Evolutionary conservation across 208 protist species (phyloP).

Genomic region (Trypanosoma cruzi): DNA sequence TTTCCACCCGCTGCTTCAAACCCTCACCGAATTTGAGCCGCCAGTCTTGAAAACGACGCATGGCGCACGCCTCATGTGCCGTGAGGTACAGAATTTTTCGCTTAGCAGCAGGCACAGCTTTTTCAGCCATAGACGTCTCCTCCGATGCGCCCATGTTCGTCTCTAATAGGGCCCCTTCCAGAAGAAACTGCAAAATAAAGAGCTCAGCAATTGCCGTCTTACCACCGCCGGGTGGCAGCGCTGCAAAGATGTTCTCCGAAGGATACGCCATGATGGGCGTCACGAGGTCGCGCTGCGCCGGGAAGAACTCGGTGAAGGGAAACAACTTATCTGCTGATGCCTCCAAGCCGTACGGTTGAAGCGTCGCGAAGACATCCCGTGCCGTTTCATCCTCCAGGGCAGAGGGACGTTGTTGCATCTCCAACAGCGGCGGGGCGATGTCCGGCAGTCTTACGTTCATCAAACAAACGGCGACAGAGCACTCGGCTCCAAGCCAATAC

Average conservation of each 20-base stretch:
- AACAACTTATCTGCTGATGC: slow-evolving; percentile 72
- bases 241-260: slow-evolving; percentile 95
- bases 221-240: slow-evolving; percentile 95
- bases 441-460: slow-evolving; percentile 95
- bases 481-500: slow-evolving; percentile 85
- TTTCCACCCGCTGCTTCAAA: slow-evolving; percentile 60
- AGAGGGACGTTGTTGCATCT: slow-evolving; percentile 69
- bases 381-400: slow-evolving; percentile 63
- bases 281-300: slow-evolving; percentile 95
- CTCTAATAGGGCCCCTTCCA: slow-evolving; percentile 44
- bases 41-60: slow-evolving; percentile 81
- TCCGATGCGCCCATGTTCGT: background rate
- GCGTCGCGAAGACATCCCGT: slow-evolving; percentile 70
- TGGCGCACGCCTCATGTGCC: slow-evolving; percentile 60
- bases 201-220: slow-evolving; percentile 94
- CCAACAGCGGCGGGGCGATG: slow-evolving; percentile 62
- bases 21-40: slow-evolving; percentile 78
- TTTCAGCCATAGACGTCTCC: background rate
- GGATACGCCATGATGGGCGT: slow-evolving; percentile 93
- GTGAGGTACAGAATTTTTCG: slow-evolving; percentile 85
- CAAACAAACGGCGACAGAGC: slow-evolving; percentile 85
- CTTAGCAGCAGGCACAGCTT: background rate
- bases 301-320: slow-evolving; percentile 95
- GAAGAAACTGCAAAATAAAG: slow-evolving; percentile 81
- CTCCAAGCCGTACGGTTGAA: slow-evolving; percentile 86